Conservation (phyloP, 1,139 yeast species). For the Diutina rugosa region DNA sequence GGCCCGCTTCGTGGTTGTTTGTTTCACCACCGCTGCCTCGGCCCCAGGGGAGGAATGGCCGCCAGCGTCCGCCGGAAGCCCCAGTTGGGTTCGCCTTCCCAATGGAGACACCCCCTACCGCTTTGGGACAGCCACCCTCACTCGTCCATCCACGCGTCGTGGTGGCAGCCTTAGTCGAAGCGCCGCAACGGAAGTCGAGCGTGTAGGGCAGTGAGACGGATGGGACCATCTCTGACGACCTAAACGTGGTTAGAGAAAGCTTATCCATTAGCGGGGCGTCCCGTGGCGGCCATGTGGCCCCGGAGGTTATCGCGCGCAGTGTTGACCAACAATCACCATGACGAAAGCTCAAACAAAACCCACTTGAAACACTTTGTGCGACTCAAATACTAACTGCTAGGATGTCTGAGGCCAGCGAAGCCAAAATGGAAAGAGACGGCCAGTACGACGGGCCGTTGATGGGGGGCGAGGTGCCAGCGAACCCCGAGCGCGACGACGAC, state of each 20-base stretch:
- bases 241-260: too few species aligned
- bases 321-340: neutral
- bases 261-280: too few species aligned
- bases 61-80: neutral
- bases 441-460: neutral
- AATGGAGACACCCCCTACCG: neutral
- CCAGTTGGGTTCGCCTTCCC: neutral
- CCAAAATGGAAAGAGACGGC: slow-evolving; percentile 1
- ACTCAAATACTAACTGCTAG: neutral
- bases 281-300: too few species aligned
- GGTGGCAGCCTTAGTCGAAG: too few species aligned
- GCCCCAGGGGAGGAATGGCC: neutral
- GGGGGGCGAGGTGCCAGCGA: neutral
- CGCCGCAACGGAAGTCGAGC: too few species aligned
- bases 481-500: slow-evolving; percentile 37
- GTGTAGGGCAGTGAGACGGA: too few species aligned
- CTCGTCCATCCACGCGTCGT: neutral
- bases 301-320: too few species aligned
- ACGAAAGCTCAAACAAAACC: neutral
- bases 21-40: neutral
- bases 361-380: neutral
- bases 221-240: too few species aligned
- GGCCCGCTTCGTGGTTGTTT: neutral
- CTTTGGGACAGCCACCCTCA: neutral
- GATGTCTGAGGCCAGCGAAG: slow-evolving; percentile 1